Percentiles rank a stretch among this genome's conserved stretches.
Conservation (phyloP, 805 yeast species). For the Teunomyces atbi region DNA sequence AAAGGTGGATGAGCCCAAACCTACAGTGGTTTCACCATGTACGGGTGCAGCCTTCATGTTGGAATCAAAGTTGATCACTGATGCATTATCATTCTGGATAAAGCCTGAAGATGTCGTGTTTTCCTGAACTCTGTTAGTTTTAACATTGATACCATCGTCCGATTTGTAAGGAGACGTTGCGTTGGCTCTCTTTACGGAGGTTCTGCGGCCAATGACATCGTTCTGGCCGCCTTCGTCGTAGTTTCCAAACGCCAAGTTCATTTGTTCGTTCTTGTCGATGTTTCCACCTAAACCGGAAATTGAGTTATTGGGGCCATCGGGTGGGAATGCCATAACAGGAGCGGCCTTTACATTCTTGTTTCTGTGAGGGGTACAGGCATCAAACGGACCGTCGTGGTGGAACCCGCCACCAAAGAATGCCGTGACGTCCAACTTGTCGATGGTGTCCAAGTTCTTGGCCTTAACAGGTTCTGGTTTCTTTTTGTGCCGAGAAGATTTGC, state of each 20-base stretch:
- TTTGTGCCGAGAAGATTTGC: slow-evolving; percentile 29
- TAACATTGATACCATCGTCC: slow-evolving; percentile 12
- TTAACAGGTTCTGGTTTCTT: slow-evolving; percentile 45
- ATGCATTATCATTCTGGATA: slow-evolving; percentile 49
- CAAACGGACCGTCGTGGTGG: slow-evolving; percentile 99
- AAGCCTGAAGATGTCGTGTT: slow-evolving; percentile 19
- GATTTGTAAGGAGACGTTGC: slow-evolving; percentile 10
- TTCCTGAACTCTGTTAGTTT: slow-evolving; percentile 17
- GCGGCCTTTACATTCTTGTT: slow-evolving; percentile 74
- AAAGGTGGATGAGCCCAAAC: slow-evolving; percentile 89
- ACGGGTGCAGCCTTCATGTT: slow-evolving; percentile 64
- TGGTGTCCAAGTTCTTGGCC: slow-evolving; percentile 82
- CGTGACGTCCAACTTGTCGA: slow-evolving; percentile 93
- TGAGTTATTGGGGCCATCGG: slow-evolving; percentile 89
- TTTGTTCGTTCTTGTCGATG: slow-evolving; percentile 47
- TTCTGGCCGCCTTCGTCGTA: slow-evolving; percentile 46
- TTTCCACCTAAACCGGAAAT: slow-evolving; percentile 65
- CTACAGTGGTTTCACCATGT: slow-evolving; percentile 84
- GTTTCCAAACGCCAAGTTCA: slow-evolving; percentile 77
- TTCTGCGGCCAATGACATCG: slow-evolving; percentile 33
- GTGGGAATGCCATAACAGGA: slow-evolving; percentile 94
- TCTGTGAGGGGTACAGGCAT: slow-evolving; percentile 96
- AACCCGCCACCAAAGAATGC: slow-evolving; percentile 91
- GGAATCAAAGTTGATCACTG: slow-evolving; percentile 68
- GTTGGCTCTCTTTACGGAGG: slow-evolving; percentile 10